phyloP scores from a whole-genome alignment of 116 monocot genomes.

The Iris pallida region DNA sequence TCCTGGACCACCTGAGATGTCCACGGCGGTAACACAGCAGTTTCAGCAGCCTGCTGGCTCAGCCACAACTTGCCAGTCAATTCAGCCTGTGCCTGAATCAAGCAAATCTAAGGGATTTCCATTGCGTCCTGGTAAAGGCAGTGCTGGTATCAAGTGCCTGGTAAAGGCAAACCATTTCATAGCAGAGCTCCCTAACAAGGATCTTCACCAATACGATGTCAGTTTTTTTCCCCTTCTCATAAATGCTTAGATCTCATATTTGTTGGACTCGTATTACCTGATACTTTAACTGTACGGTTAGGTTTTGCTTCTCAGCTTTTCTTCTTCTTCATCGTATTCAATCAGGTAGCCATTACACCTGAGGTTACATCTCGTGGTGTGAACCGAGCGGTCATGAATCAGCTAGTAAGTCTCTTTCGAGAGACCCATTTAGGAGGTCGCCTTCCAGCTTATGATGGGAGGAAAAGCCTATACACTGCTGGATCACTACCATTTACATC shows the following conservation, averaged over 20 bases:
- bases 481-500: conserved; percentile 51
- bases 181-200: conserved; percentile 51
- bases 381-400: conserved; percentile 53
- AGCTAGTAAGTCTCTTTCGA: conserved; percentile 42
- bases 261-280: not conserved
- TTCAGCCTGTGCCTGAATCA: conserved; percentile 26
- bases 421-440: conserved; percentile 50
- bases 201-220: conserved; percentile 67
- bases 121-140: conserved; percentile 69
- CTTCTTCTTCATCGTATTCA: not conserved
- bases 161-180: conserved; percentile 69
- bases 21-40: conserved; percentile 13
- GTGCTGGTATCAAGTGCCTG: conserved; percentile 32
- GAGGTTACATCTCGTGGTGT: conserved; percentile 54
- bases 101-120: conserved; percentile 68
- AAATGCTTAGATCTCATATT: not conserved
- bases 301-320: not conserved
- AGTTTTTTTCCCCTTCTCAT: conserved; percentile 7
- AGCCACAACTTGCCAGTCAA: conserved; percentile 11
- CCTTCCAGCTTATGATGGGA: conserved; percentile 66
- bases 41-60: conserved; percentile 36
- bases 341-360: conserved; percentile 56
- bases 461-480: conserved; percentile 67
- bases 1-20: conserved; percentile 12
- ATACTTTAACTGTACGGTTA: not conserved